A percentile compares a stretch with the other conserved stretches of the same genome.
Conservation (phyloP, 2,329 filamentous ascomycete species). For the Neonectria sp. region DNA sequence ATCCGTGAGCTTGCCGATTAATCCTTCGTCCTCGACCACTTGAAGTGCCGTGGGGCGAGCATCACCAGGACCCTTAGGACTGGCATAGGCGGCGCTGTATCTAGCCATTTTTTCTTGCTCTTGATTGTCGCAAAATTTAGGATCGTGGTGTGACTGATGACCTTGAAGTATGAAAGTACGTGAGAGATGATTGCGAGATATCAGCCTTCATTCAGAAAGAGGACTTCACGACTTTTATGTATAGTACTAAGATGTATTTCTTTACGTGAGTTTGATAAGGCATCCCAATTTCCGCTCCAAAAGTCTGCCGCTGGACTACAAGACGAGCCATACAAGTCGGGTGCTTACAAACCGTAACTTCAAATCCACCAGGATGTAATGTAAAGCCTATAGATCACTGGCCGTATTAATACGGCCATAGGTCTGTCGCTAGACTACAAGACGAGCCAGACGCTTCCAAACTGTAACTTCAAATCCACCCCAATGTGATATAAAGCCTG, state of each 20-base stretch:
- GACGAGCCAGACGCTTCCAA: too few relatives aligned
- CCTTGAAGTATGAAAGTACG: neutral
- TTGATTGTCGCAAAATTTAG: neutral
- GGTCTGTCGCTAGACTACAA: too few relatives aligned
- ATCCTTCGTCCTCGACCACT: constrained; percentile 1
- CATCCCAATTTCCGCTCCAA: neutral
- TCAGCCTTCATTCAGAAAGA: neutral
- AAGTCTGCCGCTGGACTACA: neutral
- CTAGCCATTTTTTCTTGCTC: neutral
- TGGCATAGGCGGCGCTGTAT: constrained; percentile 4
- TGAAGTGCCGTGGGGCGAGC: too few relatives aligned
- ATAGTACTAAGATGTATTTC: neutral
- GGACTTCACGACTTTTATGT: neutral
- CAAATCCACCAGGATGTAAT: neutral
- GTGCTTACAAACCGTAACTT: too few relatives aligned
- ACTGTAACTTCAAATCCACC: too few relatives aligned
- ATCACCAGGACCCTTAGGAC: neutral
- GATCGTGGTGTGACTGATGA: neutral
- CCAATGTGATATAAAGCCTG: neutral
- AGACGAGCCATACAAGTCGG: neutral
- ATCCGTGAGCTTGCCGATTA: neutral
- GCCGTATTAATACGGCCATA: neutral
- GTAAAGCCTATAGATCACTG: neutral
- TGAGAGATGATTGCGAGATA: neutral
- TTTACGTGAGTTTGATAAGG: neutral